phyloP scores from a whole-genome alignment of 176 grass and related monocot species.

The Pharus latifolius region DNA sequence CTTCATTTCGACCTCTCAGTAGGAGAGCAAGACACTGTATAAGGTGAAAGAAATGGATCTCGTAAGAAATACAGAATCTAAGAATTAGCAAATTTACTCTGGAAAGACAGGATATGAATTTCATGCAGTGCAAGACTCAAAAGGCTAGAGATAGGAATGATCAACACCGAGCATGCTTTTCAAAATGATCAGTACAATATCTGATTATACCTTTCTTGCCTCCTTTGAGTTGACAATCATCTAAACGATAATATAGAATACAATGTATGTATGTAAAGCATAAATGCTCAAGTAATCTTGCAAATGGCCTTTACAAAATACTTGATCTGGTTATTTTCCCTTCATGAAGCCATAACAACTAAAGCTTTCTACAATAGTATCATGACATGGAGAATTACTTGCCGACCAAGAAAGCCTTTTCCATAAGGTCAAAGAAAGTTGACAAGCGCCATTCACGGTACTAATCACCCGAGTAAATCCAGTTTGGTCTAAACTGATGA shows the following conservation, averaged over 20 bases:
- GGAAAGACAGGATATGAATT: background rate
- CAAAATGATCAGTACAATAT: background rate
- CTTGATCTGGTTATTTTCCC: too few species aligned
- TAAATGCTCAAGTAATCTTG: too few species aligned
- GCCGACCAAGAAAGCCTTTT: too few species aligned
- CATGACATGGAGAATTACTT: too few species aligned
- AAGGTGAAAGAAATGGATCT: constrained; percentile 7
- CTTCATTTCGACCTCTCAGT: constrained; percentile 12
- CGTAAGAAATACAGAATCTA: background rate
- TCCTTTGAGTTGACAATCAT: background rate
- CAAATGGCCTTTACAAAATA: background rate
- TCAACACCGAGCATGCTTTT: background rate
- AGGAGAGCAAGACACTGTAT: constrained; percentile 4
- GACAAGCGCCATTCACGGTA: too few species aligned
- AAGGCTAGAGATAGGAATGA: background rate
- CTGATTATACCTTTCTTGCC: background rate
- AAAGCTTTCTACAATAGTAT: too few species aligned
- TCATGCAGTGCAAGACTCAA: background rate
- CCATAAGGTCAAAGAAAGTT: too few species aligned
- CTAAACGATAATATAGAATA: background rate
- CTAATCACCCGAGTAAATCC: too few species aligned
- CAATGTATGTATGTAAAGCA: background rate
- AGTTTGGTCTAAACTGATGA: too few species aligned
- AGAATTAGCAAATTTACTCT: background rate
- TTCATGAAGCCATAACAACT: too few species aligned